These are phyloP conservation scores for Pyricularia grisea DNA, from an alignment of 2,329 filamentous ascomycete genomes.

Conservation along the genomic window DNA sequence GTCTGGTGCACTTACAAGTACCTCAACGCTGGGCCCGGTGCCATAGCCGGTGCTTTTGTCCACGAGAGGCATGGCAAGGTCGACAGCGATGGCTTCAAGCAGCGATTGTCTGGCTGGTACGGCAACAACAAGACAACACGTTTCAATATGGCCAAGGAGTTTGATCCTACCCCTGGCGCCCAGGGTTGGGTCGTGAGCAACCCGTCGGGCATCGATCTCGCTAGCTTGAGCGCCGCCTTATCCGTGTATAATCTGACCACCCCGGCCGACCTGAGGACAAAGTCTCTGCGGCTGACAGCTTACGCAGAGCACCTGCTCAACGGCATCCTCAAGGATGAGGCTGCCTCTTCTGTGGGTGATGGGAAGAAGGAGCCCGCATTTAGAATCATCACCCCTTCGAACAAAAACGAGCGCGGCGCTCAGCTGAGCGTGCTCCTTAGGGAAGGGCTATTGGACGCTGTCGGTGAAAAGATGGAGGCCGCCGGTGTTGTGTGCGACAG, in stretches of 20 bases:
- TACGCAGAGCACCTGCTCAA: conserved; percentile 65
- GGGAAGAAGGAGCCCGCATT: conserved; percentile 33
- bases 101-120: conserved; percentile 77
- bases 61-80: conserved; percentile 64
- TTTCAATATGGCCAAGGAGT: conserved; percentile 77
- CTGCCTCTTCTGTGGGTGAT: conserved; percentile 15
- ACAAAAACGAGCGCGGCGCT: conserved; percentile 60
- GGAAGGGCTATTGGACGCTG: conserved; percentile 59
- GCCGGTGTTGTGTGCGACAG: conserved; percentile 72
- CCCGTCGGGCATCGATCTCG: conserved; percentile 68
- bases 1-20: conserved; percentile 96
- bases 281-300: conserved; percentile 63
- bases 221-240: conserved; percentile 63
- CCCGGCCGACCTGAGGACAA: conserved; percentile 59
- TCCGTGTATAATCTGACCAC: conserved; percentile 64
- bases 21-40: conserved; percentile 75
- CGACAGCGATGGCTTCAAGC: conserved; percentile 39
- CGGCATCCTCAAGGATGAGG: conserved; percentile 24
- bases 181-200: conserved; percentile 81
- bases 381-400: conserved; percentile 58
- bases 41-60: conserved; percentile 73
- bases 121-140: conserved; percentile 67
- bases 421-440: conserved; percentile 68
- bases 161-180: conserved; percentile 68
- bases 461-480: conserved; percentile 54